Conservation (phyloP, 2,329 filamentous ascomycete genomes). For the Aquanectria penicillioides region DNA sequence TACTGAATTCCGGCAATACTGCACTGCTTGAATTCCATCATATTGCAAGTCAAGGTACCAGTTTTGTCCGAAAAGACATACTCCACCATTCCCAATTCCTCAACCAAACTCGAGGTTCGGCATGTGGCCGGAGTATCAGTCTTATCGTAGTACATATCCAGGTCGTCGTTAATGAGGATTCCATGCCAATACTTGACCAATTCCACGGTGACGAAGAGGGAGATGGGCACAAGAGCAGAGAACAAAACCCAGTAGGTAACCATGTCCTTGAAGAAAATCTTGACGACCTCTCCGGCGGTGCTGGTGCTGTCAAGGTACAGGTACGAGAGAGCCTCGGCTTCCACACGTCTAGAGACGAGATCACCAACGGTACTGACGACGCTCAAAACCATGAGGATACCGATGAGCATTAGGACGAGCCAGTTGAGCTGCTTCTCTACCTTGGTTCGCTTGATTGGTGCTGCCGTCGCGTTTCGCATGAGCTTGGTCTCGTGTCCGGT, state of each 20-base stretch:
- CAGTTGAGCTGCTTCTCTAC: conserved; percentile 94
- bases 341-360: conserved; percentile 77
- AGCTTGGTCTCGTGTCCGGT: conserved; percentile 95
- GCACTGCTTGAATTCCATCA: conserved; percentile 98
- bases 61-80: conserved; percentile 99
- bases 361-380: conserved; percentile 93
- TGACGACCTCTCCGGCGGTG: conserved; percentile 64
- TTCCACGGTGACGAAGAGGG: conserved; percentile 96
- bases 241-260: conserved; percentile 99
- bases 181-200: conserved; percentile 98
- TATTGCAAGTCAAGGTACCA: conserved; percentile 95
- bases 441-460: conserved; percentile 96
- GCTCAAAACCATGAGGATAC: conserved; percentile 84
- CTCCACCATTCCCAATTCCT: conserved; percentile 97
- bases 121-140: conserved; percentile 96
- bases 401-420: conserved; percentile 90
- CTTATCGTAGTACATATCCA: conserved; percentile 97
- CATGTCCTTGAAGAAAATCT: conserved; percentile 91
- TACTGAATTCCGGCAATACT: conserved; percentile 95
- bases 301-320: conserved; percentile 73
- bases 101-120: conserved; percentile 93
- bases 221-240: conserved; percentile 95
- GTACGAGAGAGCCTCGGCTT: conserved; percentile 73
- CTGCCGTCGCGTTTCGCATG: conserved; percentile 97
- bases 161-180: conserved; percentile 96